phyloP scores from a whole-genome alignment of 208 protist genomes.

The Trypanosoma grayi region DNA sequence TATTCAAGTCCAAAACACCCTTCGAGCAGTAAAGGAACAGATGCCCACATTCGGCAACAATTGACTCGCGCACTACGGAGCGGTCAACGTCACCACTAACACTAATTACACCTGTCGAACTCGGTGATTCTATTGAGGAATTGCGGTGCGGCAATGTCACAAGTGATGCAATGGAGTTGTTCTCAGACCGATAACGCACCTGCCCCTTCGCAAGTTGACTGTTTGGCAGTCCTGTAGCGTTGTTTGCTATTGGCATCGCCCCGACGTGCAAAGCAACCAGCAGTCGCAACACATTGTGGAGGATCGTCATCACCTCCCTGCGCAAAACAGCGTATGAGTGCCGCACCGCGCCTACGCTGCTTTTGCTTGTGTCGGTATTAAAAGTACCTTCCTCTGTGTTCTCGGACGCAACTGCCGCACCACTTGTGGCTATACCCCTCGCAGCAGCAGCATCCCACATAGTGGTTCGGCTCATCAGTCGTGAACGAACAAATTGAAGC shows the following conservation, averaged over 20 bases:
- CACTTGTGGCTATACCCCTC: not conserved
- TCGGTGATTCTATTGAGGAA: not conserved
- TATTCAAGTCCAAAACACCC: constrained; percentile 2
- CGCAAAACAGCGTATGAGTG: not conserved
- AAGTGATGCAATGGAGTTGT: not conserved
- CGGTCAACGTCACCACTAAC: not conserved
- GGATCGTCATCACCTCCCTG: constrained; percentile 2
- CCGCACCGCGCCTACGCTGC: too few species aligned
- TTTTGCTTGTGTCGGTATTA: not conserved
- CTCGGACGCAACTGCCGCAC: not conserved
- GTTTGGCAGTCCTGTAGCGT: constrained; percentile 9
- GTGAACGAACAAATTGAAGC: constrained; percentile 16
- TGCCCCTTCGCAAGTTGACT: constrained; percentile 5
- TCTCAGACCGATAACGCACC: constrained; percentile 4
- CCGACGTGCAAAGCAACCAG: constrained; percentile 11
- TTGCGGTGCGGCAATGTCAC: not conserved
- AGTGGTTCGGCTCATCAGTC: constrained; percentile 1
- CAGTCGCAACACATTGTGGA: constrained; percentile 8
- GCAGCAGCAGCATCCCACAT: not conserved
- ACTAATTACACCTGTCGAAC: not conserved
- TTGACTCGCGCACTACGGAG: not conserved
- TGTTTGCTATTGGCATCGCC: not conserved
- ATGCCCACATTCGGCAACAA: constrained; percentile 21
- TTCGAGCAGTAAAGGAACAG: constrained; percentile 23
- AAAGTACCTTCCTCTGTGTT: not conserved